Conservation (phyloP, 2,329 filamentous ascomycete genomes). For the Alternaria incomplexa region DNA sequence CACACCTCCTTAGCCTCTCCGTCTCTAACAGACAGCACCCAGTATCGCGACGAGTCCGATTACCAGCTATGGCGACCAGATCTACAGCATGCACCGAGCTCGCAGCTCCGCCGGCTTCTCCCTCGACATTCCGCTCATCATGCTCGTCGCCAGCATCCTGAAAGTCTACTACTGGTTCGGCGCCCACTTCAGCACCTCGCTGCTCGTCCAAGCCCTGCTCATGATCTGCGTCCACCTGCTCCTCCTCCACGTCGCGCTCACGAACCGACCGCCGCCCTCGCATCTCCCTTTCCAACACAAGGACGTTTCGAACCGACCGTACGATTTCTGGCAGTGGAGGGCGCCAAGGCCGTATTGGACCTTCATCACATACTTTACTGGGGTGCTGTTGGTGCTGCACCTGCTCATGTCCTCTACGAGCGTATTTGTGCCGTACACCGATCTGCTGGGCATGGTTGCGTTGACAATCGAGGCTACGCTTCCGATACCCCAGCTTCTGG, state of each 20-base stretch:
- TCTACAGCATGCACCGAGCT: slow-evolving; percentile 66
- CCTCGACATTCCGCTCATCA: slow-evolving; percentile 70
- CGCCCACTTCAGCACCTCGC: slow-evolving; percentile 63
- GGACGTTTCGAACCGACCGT: slow-evolving; percentile 63
- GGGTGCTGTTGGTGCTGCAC: slow-evolving; percentile 67
- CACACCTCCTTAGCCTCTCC: neutral
- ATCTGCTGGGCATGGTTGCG: slow-evolving; percentile 74
- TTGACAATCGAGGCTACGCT: slow-evolving; percentile 81
- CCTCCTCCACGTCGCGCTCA: slow-evolving; percentile 66
- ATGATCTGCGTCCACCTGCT: slow-evolving; percentile 66
- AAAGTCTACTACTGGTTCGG: slow-evolving; percentile 73
- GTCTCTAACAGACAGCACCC: slow-evolving; percentile 11
- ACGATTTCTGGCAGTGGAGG: slow-evolving; percentile 84
- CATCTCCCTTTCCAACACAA: slow-evolving; percentile 66
- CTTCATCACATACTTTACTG: slow-evolving; percentile 72
- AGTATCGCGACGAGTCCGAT: slow-evolving; percentile 68
- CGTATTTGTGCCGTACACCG: slow-evolving; percentile 70
- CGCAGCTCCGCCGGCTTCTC: slow-evolving; percentile 69
- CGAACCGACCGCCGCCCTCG: slow-evolving; percentile 57
- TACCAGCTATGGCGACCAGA: slow-evolving; percentile 71
- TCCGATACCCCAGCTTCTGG: slow-evolving; percentile 77
- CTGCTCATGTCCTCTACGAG: slow-evolving; percentile 67
- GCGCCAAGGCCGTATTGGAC: slow-evolving; percentile 80
- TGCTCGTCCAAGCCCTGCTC: slow-evolving; percentile 65
- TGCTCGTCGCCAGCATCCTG: slow-evolving; percentile 68